Conservation (phyloP, 148 eudicot genomes). For the Agrostemma githago region DNA sequence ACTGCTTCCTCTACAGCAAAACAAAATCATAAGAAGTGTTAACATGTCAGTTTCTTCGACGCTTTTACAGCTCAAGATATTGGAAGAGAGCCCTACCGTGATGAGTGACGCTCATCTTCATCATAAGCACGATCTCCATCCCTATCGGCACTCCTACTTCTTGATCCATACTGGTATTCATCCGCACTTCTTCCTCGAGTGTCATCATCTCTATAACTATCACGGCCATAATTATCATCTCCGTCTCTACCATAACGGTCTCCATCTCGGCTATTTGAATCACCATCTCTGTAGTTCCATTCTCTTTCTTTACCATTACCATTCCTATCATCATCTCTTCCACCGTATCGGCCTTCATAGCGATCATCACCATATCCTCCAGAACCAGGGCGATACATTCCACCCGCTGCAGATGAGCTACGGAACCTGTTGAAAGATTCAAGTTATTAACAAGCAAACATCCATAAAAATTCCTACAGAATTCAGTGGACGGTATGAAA, state of each 20-base stretch:
- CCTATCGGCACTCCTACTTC: slow-evolving; percentile 82
- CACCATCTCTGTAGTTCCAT: slow-evolving; percentile 53
- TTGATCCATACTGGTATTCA: slow-evolving; percentile 53
- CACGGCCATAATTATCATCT: slow-evolving; percentile 65
- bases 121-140: slow-evolving; percentile 64
- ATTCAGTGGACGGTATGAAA: neutral
- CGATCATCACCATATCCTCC: slow-evolving; percentile 64
- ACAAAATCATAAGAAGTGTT: slow-evolving; percentile 7
- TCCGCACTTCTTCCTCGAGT: slow-evolving; percentile 63
- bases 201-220: slow-evolving; percentile 66
- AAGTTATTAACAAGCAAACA: neutral
- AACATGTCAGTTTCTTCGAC: slow-evolving; percentile 11
- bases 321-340: slow-evolving; percentile 69
- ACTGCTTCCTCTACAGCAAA: slow-evolving; percentile 60
- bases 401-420: slow-evolving; percentile 53
- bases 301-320: slow-evolving; percentile 85
- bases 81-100: slow-evolving; percentile 40
- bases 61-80: neutral
- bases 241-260: slow-evolving; percentile 58
- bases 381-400: slow-evolving; percentile 76
- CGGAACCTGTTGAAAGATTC: slow-evolving; percentile 51
- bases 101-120: slow-evolving; percentile 76
- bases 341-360: slow-evolving; percentile 42
- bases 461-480: neutral
- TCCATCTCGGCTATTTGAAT: slow-evolving; percentile 52